Percentiles rank a stretch among this genome's conserved stretches.
phyloP scores from a whole-genome alignment of 495 filamentous ascomycete species.

The Lophiotrema nucula region DNA sequence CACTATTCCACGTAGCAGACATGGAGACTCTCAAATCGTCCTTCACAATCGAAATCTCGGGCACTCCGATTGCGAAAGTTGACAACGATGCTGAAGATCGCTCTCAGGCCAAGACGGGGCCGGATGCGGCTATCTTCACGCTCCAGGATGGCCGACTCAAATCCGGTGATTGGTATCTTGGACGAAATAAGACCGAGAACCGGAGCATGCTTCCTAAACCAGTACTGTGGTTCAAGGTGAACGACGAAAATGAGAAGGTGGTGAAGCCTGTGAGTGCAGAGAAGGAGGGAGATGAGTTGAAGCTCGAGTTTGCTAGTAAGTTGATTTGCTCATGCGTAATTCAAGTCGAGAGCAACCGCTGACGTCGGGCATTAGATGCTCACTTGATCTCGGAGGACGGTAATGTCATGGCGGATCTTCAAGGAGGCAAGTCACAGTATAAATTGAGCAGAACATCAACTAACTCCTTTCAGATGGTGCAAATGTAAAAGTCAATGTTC shows the following conservation, averaged over 20 bases:
- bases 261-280: conserved; percentile 4
- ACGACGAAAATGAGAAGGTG: not conserved
- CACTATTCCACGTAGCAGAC: not conserved
- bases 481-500: too few species aligned
- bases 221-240: conserved; percentile 4
- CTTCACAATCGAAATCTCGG: conserved; percentile 9
- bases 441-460: too few species aligned
- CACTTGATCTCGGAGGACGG: too few species aligned
- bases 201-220: conserved; percentile 7
- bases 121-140: conserved; percentile 10
- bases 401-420: too few species aligned
- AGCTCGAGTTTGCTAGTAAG: conserved; percentile 10
- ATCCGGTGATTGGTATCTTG: conserved; percentile 8
- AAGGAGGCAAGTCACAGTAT: too few species aligned
- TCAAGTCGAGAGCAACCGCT: too few species aligned
- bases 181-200: not conserved
- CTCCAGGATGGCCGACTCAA: conserved; percentile 7
- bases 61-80: not conserved
- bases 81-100: not conserved
- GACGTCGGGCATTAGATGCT: too few species aligned
- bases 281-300: not conserved
- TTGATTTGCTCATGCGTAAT: too few species aligned
- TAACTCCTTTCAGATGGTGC: too few species aligned
- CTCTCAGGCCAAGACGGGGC: conserved; percentile 4
- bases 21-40: conserved; percentile 8